Conservation (phyloP, 1,139 yeast species). For the Petasospora rhodanensis region DNA sequence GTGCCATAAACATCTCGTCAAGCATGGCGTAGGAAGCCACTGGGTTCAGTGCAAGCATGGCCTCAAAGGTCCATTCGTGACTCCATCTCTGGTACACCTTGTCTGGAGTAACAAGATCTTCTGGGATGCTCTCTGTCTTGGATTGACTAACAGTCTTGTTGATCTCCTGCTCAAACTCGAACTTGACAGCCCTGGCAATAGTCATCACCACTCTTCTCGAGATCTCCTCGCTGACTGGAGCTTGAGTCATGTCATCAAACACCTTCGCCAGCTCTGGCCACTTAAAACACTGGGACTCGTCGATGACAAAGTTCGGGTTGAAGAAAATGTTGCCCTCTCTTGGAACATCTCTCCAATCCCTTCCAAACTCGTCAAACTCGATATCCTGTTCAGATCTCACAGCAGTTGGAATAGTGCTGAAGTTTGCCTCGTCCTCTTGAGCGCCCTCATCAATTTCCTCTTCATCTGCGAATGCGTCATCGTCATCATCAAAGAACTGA, state of each 20-base stretch:
- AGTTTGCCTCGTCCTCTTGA: conserved; percentile 15
- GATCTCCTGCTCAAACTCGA: conserved; percentile 34
- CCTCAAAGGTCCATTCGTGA: conserved; percentile 37
- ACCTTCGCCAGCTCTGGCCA: conserved; percentile 33
- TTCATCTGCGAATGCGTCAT: conserved; percentile 11
- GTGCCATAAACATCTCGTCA: conserved; percentile 67
- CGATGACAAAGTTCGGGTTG: conserved; percentile 17
- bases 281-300: conserved; percentile 17
- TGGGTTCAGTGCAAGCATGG: conserved; percentile 36
- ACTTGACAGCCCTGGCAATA: conserved; percentile 48
- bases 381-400: conserved; percentile 33
- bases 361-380: conserved; percentile 53
- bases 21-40: conserved; percentile 48
- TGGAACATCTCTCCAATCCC: conserved; percentile 70
- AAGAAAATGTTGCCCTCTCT: conserved; percentile 47
- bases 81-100: conserved; percentile 44
- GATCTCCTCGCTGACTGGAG: conserved; percentile 31
- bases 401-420: conserved; percentile 29
- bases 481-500: conserved; percentile 32
- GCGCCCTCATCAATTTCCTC: conserved; percentile 20
- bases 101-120: conserved; percentile 41
- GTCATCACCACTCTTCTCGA: conserved; percentile 43
- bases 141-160: conserved; percentile 23
- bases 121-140: conserved; percentile 10
- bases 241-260: conserved; percentile 30